Evolutionary conservation across 495 filamentous ascomycete species (phyloP).

Genomic region (Annulohypoxylon bovei): DNA sequence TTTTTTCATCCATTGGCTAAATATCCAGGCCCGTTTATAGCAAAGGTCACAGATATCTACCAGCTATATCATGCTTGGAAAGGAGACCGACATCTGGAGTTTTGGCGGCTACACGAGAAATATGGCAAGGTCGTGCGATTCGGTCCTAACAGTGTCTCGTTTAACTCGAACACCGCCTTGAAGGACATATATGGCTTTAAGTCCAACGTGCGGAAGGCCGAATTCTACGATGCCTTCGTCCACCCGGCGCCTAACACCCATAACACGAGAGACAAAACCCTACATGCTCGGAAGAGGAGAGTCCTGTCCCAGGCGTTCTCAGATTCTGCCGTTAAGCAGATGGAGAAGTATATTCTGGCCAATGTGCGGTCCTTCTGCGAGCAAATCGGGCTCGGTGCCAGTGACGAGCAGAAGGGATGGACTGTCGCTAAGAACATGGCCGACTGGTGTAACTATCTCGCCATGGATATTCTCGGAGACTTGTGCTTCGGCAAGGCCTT

Average conservation of each 20-base stretch:
- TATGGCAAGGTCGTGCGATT: conserved; percentile 69
- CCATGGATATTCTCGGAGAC: conserved; percentile 79
- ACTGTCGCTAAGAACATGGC: conserved; percentile 64
- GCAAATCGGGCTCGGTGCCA: conserved; percentile 54
- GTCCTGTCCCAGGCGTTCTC: conserved; percentile 72
- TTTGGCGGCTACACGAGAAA: conserved; percentile 65
- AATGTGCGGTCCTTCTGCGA: conserved; percentile 63
- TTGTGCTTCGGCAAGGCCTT: conserved; percentile 77
- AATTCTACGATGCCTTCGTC: conserved; percentile 73
- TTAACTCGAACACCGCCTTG: conserved; percentile 66
- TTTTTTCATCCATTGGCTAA: conserved; percentile 73
- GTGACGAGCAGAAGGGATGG: conserved; percentile 54
- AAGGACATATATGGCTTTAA: conserved; percentile 70
- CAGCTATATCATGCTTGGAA: conserved; percentile 66
- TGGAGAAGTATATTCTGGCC: conserved; percentile 67
- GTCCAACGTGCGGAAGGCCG: conserved; percentile 69
- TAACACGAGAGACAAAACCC: conserved; percentile 65
- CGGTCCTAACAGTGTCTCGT: conserved; percentile 68
- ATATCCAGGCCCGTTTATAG: conserved; percentile 71
- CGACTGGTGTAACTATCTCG: conserved; percentile 71
- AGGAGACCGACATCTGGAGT: conserved; percentile 69
- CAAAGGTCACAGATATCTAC: conserved; percentile 65
- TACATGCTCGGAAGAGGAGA: conserved; percentile 71
- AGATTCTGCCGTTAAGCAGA: conserved; percentile 63
- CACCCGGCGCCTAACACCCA: conserved; percentile 68